These are phyloP conservation scores for Cenococcum geophilum DNA, from an alignment of 495 filamentous ascomycete genomes.

Conservation along the genomic window DNA sequence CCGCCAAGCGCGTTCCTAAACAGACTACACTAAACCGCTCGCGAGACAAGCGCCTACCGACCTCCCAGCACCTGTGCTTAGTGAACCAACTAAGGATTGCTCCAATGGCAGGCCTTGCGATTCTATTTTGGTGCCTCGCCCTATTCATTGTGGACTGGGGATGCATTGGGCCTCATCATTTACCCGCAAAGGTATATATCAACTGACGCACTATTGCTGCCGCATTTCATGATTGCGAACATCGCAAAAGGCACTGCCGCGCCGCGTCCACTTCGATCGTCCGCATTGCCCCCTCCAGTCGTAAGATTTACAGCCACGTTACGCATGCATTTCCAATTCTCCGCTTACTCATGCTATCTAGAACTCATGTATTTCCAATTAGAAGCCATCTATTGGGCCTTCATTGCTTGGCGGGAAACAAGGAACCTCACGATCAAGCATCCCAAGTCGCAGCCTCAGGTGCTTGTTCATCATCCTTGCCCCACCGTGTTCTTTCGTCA, in stretches of 20 bases:
- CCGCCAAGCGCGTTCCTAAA: background rate
- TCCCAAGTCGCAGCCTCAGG: background rate
- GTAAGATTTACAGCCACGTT: background rate
- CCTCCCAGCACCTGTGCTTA: background rate
- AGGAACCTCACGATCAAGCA: background rate
- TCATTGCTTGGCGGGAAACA: background rate
- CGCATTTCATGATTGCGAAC: background rate
- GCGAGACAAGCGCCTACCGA: background rate
- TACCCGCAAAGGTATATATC: too few species aligned
- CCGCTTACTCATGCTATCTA: background rate
- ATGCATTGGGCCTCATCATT: background rate
- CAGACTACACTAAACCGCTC: background rate
- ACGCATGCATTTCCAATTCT: background rate
- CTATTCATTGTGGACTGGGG: background rate
- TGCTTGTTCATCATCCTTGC: conserved; percentile 30
- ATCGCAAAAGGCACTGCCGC: background rate
- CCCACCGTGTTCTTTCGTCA: conserved; percentile 81
- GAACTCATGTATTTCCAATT: background rate
- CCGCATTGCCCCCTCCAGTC: background rate
- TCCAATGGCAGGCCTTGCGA: background rate
- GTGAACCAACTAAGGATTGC: background rate
- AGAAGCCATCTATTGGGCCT: background rate
- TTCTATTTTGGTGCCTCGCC: background rate
- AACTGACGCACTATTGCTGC: too few species aligned
- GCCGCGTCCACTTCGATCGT: background rate